Base-by-base conservation (phyloP, 2,329 filamentous ascomycete species). In the Atkinsonella texensis region DNA sequence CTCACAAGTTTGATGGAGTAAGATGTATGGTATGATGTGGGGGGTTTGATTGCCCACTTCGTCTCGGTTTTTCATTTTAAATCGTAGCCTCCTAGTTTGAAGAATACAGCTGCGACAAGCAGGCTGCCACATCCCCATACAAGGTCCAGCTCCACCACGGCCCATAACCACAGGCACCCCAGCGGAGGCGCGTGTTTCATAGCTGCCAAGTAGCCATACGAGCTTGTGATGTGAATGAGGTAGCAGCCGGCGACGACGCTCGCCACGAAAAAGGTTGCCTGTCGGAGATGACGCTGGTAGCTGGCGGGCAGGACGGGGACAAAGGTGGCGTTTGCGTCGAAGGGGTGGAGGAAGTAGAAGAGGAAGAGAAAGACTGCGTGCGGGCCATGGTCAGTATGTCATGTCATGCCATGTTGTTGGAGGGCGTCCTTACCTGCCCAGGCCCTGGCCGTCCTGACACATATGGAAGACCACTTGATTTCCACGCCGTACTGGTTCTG, bases 171-270 rank as follows among this genome's bases (percentile, higher is more conserved):
- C 17, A 97, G 67, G 41, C 87, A 91, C 0, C 89, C 93, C 13
- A 96, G 66, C 5, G 89, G 83, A n/a, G 93, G 93, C 0, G 89
- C 86, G 56, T 81, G 83, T 71, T 95, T 94, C 88, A 97, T 90
- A 18, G 95, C 83, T 7, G 86, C 85, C 59, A 94, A 81, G 62
- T 96, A 97, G 4, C 84, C 81, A 57, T 83, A 80, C 32, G 74
- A 76, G 62, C 96, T 97, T 28, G 86, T 89, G 50, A 90, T 81
- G 58, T 87, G 74, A 47, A 97, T 83, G 55, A 96, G 73, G 66
- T 89, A 90, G 68, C 83, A 87, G 1, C 93, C 93, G 0, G 80
- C 72, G 10, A 63, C 65, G 8, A 84, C 67, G 57, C 84, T 81
- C 23, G 75, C 70, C 15, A 62, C 62, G 54, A 89, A 76, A 70